These are phyloP conservation scores for Pelargonium australe DNA, from an alignment of 441 rosid genomes.

Conservation along the genomic window DNA sequence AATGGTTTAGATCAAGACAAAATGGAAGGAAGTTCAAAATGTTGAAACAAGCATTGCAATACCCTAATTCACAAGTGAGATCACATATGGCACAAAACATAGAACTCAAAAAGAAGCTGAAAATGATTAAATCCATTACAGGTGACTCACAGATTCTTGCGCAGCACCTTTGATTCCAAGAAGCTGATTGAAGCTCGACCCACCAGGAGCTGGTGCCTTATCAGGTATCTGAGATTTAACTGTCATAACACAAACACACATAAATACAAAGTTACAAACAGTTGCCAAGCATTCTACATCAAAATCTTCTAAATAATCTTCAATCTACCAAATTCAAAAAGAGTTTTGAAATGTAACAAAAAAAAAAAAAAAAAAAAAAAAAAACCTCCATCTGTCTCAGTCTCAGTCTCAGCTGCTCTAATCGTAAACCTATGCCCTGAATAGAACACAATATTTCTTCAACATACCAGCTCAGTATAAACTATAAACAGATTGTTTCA, in stretches of 20 bases:
- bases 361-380: neutral
- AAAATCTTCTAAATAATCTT: neutral
- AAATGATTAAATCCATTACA: no score
- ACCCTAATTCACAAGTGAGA: no score
- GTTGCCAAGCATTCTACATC: neutral
- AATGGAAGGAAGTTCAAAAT: no score
- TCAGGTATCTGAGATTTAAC: constrained; percentile 62
- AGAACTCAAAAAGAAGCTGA: no score
- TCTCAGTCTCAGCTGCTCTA: constrained; percentile 72
- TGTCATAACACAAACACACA: constrained; percentile 20
- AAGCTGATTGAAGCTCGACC: constrained; percentile 89
- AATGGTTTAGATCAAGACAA: no score
- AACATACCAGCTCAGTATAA: neutral
- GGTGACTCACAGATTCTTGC: constrained; percentile 62
- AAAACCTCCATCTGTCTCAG: constrained; percentile 60
- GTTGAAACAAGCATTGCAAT: no score
- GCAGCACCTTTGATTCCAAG: constrained; percentile 96
- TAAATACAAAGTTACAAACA: constrained; percentile 1
- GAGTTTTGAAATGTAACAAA: no score
- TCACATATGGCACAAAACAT: no score
- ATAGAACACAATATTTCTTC: constrained; percentile 13
- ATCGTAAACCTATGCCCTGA: constrained; percentile 63
- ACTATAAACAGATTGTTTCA: no score
- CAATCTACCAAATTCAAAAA: neutral
- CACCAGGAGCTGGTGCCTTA: constrained; percentile 56